Evolutionary conservation across 2,329 filamentous ascomycete species (phyloP).

Genomic region (Venturia asperata): DNA sequence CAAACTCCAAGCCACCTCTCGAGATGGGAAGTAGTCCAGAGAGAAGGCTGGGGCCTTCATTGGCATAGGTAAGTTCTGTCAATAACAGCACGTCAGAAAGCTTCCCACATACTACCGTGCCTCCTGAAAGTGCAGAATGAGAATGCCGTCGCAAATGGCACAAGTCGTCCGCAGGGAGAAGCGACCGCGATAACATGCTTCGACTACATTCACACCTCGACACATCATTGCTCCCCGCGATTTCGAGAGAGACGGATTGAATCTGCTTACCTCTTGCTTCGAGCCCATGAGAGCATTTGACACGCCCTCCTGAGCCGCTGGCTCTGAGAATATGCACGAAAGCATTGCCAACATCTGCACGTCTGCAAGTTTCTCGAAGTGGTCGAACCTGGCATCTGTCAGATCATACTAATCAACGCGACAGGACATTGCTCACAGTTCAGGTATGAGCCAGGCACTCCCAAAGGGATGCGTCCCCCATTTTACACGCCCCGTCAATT

Average conservation of each 20-base stretch:
- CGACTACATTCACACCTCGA: not conserved
- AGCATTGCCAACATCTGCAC: conserved; percentile 61
- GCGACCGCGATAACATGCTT: not conserved
- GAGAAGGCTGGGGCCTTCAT: conserved; percentile 41
- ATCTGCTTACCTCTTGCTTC: conserved; percentile 23
- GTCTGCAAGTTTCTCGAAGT: conserved; percentile 55
- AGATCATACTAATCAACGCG: not conserved
- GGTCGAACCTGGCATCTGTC: conserved; percentile 38
- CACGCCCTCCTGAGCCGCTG: conserved; percentile 36
- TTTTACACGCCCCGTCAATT: conserved; percentile 41
- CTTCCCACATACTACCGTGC: not conserved
- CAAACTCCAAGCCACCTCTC: conserved; percentile 38
- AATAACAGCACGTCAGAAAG: not conserved
- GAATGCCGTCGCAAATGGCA: not conserved
- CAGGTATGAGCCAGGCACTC: conserved; percentile 48
- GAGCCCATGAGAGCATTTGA: conserved; percentile 33
- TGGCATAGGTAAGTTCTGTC: conserved; percentile 33
- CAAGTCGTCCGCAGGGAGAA: not conserved
- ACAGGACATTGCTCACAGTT: conserved; percentile 32
- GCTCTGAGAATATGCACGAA: conserved; percentile 51
- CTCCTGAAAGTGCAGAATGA: not conserved
- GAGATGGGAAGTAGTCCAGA: conserved; percentile 41
- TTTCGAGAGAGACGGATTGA: not conserved
- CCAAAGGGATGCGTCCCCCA: conserved; percentile 54
- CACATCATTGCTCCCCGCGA: not conserved